Conservation (phyloP, 495 filamentous ascomycete genomes). For the Annulohypoxylon nitens region DNA sequence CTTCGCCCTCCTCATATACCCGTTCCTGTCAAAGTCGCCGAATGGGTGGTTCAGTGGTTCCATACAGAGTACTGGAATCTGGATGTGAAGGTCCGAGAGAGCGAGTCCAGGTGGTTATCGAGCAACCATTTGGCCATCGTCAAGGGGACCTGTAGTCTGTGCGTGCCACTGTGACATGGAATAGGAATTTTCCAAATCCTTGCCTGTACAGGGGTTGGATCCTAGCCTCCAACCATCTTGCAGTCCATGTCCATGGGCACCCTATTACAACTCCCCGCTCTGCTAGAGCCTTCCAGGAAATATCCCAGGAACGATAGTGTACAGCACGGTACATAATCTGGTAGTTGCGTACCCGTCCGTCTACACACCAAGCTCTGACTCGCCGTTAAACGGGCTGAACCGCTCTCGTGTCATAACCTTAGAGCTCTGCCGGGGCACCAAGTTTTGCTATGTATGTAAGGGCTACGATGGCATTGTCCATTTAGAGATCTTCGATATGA, state of each 20-base stretch:
- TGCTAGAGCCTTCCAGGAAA: constrained; percentile 28
- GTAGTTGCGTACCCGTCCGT: neutral
- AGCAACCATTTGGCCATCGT: constrained; percentile 12
- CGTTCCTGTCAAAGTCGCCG: constrained; percentile 19
- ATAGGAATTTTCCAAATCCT: constrained; percentile 43
- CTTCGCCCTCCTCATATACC: neutral
- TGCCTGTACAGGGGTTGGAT: constrained; percentile 28
- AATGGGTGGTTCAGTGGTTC: constrained; percentile 21
- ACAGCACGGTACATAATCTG: constrained; percentile 5
- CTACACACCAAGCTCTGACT: constrained; percentile 1
- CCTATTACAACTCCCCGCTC: constrained; percentile 9
- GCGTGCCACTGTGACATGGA: constrained; percentile 27
- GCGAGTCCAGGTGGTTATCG: constrained; percentile 33
- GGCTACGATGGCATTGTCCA: neutral
- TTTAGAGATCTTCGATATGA: constrained; percentile 7
- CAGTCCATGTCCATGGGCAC: constrained; percentile 42
- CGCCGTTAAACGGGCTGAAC: constrained; percentile 11
- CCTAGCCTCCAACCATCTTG: constrained; percentile 45
- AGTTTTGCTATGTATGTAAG: neutral
- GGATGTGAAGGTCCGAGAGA: constrained; percentile 39
- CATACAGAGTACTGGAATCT: constrained; percentile 31
- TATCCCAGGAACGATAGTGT: constrained; percentile 11
- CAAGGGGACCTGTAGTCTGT: constrained; percentile 36
- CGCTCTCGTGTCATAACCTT: constrained; percentile 9
- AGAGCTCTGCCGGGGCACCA: neutral